Evolutionary conservation across 1,284 basidiomycete species (phyloP), one percentile per base, ranked within the genome.

Genomic region (Melampsora larici-populina): DNA sequence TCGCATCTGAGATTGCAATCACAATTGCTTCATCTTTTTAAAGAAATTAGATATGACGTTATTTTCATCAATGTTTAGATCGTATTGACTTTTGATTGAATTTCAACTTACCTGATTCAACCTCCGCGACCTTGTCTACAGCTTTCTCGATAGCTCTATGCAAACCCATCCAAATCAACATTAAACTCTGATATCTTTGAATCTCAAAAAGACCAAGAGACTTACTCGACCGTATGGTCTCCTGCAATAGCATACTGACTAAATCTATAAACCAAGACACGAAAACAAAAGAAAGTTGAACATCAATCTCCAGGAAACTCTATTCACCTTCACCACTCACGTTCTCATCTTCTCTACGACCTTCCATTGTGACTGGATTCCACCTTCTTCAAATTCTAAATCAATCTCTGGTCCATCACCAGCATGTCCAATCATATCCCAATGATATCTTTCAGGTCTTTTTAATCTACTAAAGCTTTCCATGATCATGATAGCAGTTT

Each of bases 1-100:
- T 84, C 43, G 84, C 84, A 75, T 85, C 84, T 18, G 81, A 81
- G 31, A 85, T 78, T 13, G 81, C 84, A 77, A 85, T 82, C 69
- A 85, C 83, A 80, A 85, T 83, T 80, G 82, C 82, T 74, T 85
- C 84, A 79, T 85, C 81, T 40, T 78, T 60, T 43, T 1, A 13
- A 40, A 40, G 8, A 8, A 40, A 40, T 21, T 3, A 66, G 55
- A 13, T n/a, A 36, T 1, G 11, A 26, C 0, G 43, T 3, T 15
- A 55, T 55, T n/a, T 55, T 55, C 26, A 55, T 55, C 6, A 55
- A 55, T 18, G 5, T 26, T 40, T 40, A 40, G 4, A 40, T 40
- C 40, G 3, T 40, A 5, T 13, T 8, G 9, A 40, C 13, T 40
- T 40, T 40, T 40, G 4, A 40, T 40, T 55, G 1, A 21, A 55